Base-by-base conservation (phyloP, 2,329 filamentous ascomycete genomes). In the Leptographium galeiforme region DNA sequence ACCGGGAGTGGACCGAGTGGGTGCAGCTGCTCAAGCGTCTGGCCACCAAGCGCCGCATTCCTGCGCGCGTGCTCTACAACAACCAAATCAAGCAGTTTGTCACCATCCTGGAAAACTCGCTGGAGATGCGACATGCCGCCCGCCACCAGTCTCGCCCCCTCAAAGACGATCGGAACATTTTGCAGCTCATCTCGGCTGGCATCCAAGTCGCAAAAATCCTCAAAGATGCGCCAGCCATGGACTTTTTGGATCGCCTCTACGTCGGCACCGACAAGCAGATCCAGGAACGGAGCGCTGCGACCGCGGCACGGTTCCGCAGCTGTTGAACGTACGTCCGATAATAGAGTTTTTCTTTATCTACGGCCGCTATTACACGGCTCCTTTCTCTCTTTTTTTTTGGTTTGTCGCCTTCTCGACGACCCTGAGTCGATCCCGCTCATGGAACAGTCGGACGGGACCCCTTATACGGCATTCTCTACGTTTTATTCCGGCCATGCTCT, bases 31-130 rank as follows among this genome's bases (percentile, higher is more conserved):
- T 94, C 60, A 93, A 93, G 70, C 78, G 87, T 50, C 77, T 94
- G 55, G 88, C 88, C 36, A 94, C 88, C 38, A 93, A 91, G 71
- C 79, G 88, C 59, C 81, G 88, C 57, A 91, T 94, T 60, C 88
- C 88, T 7, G 86, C 88, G 48, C 77, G 87, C 53, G 85, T 93
- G 19, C 73, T 94, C 45, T 93, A 91, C 72, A 87, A 93, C 66
- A 86, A 87, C 56, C 88, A 94, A 70, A 94, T 94, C 70, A 93
- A 91, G 70, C 87, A 93, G 68, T 82, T 94, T 67, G 85, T 93
- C 59, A 93, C 88, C 44, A 86, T 93, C 34, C 71, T 94, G 61
- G 88, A 94, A 65, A 94, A 93, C 68, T 90, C 86, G 48, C 73
- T 94, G 63, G 87, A 91, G 71, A 90, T 90, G 86, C 78, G 87